Evolutionary conservation across 345 rosid genomes (phyloP).

Genomic region (Ceriops tagal): DNA sequence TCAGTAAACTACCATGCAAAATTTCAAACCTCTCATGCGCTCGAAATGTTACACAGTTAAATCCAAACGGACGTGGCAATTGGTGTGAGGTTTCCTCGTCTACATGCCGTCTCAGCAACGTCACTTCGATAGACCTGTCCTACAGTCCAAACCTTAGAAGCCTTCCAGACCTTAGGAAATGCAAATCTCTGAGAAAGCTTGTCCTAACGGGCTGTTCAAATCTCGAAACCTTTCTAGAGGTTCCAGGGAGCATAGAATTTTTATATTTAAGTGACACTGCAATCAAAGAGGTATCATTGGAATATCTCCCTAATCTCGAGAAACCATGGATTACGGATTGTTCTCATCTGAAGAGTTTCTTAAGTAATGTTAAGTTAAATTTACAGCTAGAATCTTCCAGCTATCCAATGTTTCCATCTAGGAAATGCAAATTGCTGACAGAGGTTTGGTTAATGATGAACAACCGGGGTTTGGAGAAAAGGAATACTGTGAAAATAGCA

Average conservation of each 20-base stretch:
- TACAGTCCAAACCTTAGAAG: background rate
- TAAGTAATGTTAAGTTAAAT: background rate
- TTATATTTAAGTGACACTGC: constrained; percentile 25
- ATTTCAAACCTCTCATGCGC: constrained; percentile 10
- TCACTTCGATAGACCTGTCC: constrained; percentile 20
- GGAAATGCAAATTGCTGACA: no score
- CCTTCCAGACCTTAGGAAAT: background rate
- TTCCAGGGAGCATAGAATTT: constrained; percentile 18
- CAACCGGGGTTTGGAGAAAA: no score
- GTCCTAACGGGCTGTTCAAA: background rate
- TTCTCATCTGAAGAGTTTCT: background rate
- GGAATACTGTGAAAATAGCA: no score
- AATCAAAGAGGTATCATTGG: constrained; percentile 21
- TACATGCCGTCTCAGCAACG: constrained; percentile 17
- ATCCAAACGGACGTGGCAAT: constrained; percentile 22
- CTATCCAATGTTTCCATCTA: no score
- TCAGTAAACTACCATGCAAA: background rate
- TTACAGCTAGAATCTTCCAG: no score
- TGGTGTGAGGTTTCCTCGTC: constrained; percentile 31
- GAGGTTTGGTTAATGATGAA: no score
- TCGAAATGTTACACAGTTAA: constrained; percentile 29
- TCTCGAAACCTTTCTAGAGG: constrained; percentile 28
- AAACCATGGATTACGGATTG: constrained; percentile 1
- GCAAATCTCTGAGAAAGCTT: background rate
- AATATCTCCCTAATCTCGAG: background rate